Percentiles rank a stretch among this genome's conserved stretches.
phyloP scores from a whole-genome alignment of 129 eudicot species.

The Dittrichia graveolens region DNA sequence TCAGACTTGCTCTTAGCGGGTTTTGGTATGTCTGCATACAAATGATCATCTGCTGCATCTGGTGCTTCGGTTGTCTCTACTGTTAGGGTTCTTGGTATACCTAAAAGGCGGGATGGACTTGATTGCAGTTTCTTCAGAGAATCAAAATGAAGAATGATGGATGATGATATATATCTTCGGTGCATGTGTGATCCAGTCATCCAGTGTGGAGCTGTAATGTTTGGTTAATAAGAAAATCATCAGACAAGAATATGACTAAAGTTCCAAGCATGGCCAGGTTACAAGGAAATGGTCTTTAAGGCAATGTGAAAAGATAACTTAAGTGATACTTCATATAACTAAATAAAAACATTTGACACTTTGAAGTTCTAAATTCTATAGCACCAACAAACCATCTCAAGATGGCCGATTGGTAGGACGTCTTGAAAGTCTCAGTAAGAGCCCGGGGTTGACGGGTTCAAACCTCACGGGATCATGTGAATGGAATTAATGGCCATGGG shows the following conservation, averaged over 20 bases:
- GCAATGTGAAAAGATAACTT: slow-evolving; percentile 1
- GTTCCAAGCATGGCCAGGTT: not conserved
- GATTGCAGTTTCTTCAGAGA: slow-evolving; percentile 21
- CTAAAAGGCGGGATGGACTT: slow-evolving; percentile 11
- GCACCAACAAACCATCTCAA: not conserved
- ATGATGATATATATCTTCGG: slow-evolving; percentile 19
- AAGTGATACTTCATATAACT: not conserved
- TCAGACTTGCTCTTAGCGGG: slow-evolving; percentile 52
- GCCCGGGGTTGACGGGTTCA: too few relatives aligned
- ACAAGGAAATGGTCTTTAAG: not conserved
- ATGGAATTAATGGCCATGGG: too few relatives aligned
- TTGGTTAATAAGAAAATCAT: not conserved
- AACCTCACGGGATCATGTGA: too few relatives aligned
- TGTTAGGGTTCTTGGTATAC: slow-evolving; percentile 32
- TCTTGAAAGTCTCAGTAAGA: too few relatives aligned
- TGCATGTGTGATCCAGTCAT: slow-evolving; percentile 34
- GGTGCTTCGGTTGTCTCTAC: slow-evolving; percentile 24
- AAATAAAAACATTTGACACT: not conserved
- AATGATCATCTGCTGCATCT: slow-evolving; percentile 26
- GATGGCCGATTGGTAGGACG: too few relatives aligned
- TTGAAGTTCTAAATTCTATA: not conserved
- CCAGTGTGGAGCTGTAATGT: not conserved
- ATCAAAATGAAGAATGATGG: slow-evolving; percentile 9
- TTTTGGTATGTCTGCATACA: slow-evolving; percentile 49
- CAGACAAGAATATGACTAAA: not conserved